Percentiles rank a stretch among this genome's conserved stretches.
Evolutionary conservation across 306 rosid genomes (phyloP).

Genomic region (Prunus davidiana): DNA sequence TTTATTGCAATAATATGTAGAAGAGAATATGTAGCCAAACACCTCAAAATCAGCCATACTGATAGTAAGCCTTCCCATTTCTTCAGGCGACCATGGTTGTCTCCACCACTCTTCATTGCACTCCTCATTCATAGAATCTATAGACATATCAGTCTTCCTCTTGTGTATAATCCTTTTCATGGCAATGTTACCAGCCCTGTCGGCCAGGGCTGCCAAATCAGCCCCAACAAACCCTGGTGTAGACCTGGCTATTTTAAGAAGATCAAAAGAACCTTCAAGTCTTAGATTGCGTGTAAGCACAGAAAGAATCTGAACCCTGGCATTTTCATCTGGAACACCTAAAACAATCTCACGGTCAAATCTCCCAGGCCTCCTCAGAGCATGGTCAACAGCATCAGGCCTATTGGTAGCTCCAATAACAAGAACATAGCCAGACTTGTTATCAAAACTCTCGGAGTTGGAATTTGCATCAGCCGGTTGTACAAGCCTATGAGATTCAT

Average conservation of each 20-base stretch:
- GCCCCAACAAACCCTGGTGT: slow-evolving; percentile 76
- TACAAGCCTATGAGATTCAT: slow-evolving; percentile 33
- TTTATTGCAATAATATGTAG: neutral
- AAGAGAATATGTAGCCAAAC: neutral
- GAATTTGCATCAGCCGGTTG: slow-evolving; percentile 22
- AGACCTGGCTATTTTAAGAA: slow-evolving; percentile 56
- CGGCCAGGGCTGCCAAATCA: slow-evolving; percentile 55
- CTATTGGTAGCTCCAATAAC: slow-evolving; percentile 81
- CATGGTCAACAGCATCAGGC: slow-evolving; percentile 63
- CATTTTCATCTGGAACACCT: slow-evolving; percentile 45
- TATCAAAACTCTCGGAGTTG: slow-evolving; percentile 26
- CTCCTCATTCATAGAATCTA: slow-evolving; percentile 21
- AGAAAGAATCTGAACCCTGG: slow-evolving; percentile 39
- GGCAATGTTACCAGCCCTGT: slow-evolving; percentile 57
- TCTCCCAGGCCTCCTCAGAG: slow-evolving; percentile 67
- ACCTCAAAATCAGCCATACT: slow-evolving; percentile 72
- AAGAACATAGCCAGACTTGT: slow-evolving; percentile 49
- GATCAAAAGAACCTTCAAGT: slow-evolving; percentile 58
- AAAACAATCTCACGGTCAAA: slow-evolving; percentile 59
- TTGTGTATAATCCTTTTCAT: slow-evolving; percentile 50
- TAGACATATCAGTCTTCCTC: slow-evolving; percentile 33
- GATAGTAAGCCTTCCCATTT: slow-evolving; percentile 45
- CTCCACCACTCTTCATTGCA: slow-evolving; percentile 44
- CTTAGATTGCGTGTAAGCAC: slow-evolving; percentile 39
- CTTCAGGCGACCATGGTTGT: slow-evolving; percentile 21